A percentile compares a stretch with the other conserved stretches of the same genome.
Conservation (phyloP, 2,329 filamentous ascomycete genomes). For the Bipolaris oryzae region DNA sequence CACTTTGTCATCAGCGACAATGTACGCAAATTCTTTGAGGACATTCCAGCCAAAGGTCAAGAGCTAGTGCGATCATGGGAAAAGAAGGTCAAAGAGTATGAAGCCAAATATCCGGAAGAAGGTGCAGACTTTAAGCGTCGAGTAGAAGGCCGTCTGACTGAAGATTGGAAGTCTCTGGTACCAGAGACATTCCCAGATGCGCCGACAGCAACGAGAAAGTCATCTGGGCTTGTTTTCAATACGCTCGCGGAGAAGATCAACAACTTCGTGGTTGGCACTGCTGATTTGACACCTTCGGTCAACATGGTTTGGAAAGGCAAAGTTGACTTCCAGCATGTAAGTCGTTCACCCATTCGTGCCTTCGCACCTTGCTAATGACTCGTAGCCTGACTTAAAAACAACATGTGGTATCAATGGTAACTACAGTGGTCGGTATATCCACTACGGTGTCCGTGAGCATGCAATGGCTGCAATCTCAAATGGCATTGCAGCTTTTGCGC, state of each 20-base stretch:
- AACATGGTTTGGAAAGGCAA: constrained; percentile 58
- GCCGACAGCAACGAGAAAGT: constrained; percentile 59
- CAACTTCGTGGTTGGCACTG: constrained; percentile 76
- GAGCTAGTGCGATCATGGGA: constrained; percentile 58
- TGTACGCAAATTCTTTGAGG: constrained; percentile 54
- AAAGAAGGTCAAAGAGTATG: constrained; percentile 52
- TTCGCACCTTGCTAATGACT: neutral
- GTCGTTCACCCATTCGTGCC: neutral
- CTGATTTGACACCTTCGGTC: constrained; percentile 60
- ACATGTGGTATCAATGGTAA: constrained; percentile 60
- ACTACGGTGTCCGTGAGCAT: constrained; percentile 48
- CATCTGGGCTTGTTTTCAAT: constrained; percentile 25
- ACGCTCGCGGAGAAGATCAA: constrained; percentile 8
- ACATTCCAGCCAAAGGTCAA: constrained; percentile 52
- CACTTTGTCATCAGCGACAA: constrained; percentile 55
- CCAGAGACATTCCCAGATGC: constrained; percentile 56
- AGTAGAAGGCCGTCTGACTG: constrained; percentile 55
- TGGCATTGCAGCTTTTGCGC: constrained; percentile 60
- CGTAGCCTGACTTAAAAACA: constrained; percentile 37
- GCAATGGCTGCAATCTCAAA: constrained; percentile 52
- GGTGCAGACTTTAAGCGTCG: constrained; percentile 56
- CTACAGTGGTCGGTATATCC: constrained; percentile 60
- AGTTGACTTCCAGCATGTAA: constrained; percentile 49
- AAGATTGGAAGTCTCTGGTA: constrained; percentile 58
- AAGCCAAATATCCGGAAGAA: constrained; percentile 55